Evolutionary conservation across 2,329 filamentous ascomycete genomes (phyloP).

Genomic region (Calonectria pteridis): DNA sequence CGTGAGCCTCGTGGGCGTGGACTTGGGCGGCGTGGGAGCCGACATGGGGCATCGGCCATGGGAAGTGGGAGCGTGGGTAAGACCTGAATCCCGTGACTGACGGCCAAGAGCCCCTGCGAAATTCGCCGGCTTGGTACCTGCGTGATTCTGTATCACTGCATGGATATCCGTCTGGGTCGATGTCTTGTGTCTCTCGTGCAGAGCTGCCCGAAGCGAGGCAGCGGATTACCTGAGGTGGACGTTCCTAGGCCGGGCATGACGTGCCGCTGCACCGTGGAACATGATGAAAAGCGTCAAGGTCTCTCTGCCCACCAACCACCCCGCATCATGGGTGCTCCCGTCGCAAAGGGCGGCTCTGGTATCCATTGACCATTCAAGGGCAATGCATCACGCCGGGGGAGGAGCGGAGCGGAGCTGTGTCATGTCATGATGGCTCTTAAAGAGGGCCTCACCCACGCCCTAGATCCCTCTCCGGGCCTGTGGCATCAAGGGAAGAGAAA

Average conservation of each 20-base stretch:
- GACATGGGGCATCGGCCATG: conserved; percentile 18
- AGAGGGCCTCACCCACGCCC: conserved; percentile 12
- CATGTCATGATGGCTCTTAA: conserved; percentile 15
- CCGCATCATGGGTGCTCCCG: conserved; percentile 16
- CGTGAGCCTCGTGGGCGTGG: conserved; percentile 40
- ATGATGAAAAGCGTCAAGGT: conserved; percentile 1
- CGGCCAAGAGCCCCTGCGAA: conserved; percentile 20
- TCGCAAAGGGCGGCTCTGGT: conserved; percentile 43
- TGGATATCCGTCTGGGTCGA: conserved; percentile 13
- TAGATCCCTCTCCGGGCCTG: conserved; percentile 1
- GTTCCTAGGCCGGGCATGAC: neutral
- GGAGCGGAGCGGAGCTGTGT: conserved; percentile 25
- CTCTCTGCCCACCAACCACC: conserved; percentile 14
- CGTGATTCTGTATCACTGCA: conserved; percentile 42
- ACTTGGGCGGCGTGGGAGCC: conserved; percentile 19
- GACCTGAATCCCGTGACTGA: conserved; percentile 21
- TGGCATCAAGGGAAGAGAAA: conserved; percentile 17
- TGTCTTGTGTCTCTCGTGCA: conserved; percentile 4
- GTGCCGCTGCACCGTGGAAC: conserved; percentile 2
- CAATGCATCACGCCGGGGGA: conserved; percentile 14
- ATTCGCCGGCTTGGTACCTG: conserved; percentile 39
- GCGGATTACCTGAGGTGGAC: conserved; percentile 11
- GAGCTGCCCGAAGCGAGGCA: conserved; percentile 8
- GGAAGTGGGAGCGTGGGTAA: conserved; percentile 17
- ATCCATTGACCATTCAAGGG: conserved; percentile 12